A percentile compares a stretch with the other conserved stretches of the same genome.
Conservation (phyloP, 2,329 filamentous ascomycete species). For the Fusarium sp. region DNA sequence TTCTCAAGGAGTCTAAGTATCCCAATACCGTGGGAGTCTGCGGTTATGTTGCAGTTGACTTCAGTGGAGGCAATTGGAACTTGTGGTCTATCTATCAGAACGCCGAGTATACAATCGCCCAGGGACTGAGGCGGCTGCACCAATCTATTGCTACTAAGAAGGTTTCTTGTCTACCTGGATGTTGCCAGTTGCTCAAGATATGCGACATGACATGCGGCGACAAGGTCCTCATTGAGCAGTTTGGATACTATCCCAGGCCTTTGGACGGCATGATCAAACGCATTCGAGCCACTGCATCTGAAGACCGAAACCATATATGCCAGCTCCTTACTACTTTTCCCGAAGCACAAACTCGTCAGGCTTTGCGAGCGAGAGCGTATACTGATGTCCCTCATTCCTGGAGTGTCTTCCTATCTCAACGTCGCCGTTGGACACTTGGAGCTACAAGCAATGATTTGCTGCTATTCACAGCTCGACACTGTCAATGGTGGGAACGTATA, state of each 20-base stretch:
- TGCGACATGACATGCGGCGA: conserved; percentile 43
- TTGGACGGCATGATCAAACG: conserved; percentile 40
- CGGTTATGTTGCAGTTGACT: conserved; percentile 51
- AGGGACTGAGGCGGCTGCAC: conserved; percentile 41
- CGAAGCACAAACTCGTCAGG: conserved; percentile 53
- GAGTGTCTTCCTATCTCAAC: conserved; percentile 53
- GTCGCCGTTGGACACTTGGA: conserved; percentile 44
- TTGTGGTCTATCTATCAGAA: conserved; percentile 43
- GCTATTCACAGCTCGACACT: conserved; percentile 29
- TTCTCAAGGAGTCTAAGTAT: conserved; percentile 50
- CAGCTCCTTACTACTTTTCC: conserved; percentile 47
- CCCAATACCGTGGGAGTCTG: conserved; percentile 55
- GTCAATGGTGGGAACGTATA: conserved; percentile 44
- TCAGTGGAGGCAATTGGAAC: conserved; percentile 40
- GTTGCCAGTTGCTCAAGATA: conserved; percentile 39
- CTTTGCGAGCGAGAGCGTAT: conserved; percentile 53
- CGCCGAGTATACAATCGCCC: conserved; percentile 44
- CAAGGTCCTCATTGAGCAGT: conserved; percentile 35
- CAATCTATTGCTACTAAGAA: conserved; percentile 44
- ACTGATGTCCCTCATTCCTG: conserved; percentile 54
- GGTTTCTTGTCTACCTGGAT: conserved; percentile 41
- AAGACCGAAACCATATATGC: conserved; percentile 43
- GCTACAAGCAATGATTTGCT: conserved; percentile 43
- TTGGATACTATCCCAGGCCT: conserved; percentile 40
- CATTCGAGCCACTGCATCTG: conserved; percentile 42